Evolutionary conservation across 306 rosid genomes (phyloP).

Genomic region (Morella rubra): DNA sequence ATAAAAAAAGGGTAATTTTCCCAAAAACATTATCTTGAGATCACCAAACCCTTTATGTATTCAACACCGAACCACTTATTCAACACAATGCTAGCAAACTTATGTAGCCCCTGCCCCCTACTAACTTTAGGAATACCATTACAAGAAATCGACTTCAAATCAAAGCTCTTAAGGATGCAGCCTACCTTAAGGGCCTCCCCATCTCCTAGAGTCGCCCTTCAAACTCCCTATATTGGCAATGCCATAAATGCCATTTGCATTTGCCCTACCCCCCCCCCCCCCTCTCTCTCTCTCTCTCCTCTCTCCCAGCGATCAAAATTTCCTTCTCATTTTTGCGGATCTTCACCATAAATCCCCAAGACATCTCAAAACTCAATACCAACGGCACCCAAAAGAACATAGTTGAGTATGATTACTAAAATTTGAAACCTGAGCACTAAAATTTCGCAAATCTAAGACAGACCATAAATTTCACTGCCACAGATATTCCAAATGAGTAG

Average conservation of each 20-base stretch:
- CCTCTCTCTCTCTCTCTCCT: no score
- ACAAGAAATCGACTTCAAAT: neutral
- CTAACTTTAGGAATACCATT: neutral
- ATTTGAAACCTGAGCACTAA: neutral
- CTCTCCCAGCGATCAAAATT: no score
- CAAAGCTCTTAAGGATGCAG: neutral
- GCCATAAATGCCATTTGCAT: neutral
- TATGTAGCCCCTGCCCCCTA: neutral
- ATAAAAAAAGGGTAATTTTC: neutral
- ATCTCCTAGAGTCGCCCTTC: neutral
- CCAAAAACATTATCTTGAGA: neutral
- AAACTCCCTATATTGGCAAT: neutral
- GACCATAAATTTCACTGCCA: neutral
- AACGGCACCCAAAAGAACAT: neutral
- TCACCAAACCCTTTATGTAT: neutral
- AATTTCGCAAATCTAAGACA: slow-evolving; percentile 4
- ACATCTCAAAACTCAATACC: neutral
- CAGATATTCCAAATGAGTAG: neutral
- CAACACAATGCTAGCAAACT: neutral
- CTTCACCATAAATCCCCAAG: neutral
- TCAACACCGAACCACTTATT: neutral
- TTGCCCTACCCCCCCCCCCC: no score
- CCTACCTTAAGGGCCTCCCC: neutral
- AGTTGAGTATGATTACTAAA: neutral
- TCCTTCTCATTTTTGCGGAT: neutral